phyloP scores from a whole-genome alignment of 306 rosid species.

The Ochetophila trinervis region DNA sequence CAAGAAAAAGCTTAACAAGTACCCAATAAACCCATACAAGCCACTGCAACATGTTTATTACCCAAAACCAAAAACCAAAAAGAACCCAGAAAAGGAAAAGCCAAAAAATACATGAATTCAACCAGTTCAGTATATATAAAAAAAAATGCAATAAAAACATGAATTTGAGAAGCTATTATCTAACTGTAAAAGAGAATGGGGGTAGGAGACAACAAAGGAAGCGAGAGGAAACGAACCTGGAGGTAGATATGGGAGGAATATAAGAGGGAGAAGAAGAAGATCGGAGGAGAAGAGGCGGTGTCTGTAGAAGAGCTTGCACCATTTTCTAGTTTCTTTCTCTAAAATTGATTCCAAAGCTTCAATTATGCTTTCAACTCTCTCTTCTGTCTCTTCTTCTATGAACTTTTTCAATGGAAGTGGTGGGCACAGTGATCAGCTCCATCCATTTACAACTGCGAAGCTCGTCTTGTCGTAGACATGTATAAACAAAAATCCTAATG shows the following conservation, averaged over 20 bases:
- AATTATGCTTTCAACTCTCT: background rate
- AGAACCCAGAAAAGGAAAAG: constrained; percentile 1
- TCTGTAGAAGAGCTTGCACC: constrained; percentile 51
- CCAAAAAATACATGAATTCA: background rate
- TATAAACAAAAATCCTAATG: constrained; percentile 1
- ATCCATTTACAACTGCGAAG: background rate
- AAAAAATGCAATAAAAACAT: background rate
- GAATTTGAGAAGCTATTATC: background rate
- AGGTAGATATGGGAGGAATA: constrained; percentile 11
- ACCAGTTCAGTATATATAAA: background rate
- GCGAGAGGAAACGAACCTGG: constrained; percentile 34
- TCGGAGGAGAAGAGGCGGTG: constrained; percentile 46
- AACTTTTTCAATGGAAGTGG: background rate
- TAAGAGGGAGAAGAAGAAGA: constrained; percentile 37
- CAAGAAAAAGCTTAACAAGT: background rate
- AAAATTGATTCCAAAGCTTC: constrained; percentile 21
- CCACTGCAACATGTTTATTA: background rate
- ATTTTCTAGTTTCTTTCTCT: constrained; percentile 37
- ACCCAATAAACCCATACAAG: constrained; percentile 15
- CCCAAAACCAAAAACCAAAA: background rate
- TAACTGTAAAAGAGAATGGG: background rate
- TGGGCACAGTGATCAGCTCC: constrained; percentile 4
- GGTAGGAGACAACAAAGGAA: background rate
- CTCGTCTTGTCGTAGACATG: background rate
- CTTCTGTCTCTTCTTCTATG: background rate